Evolutionary conservation across 306 rosid species (phyloP), one percentile per base, ranked within the genome.

Genomic region (Dryas octopetala): DNA sequence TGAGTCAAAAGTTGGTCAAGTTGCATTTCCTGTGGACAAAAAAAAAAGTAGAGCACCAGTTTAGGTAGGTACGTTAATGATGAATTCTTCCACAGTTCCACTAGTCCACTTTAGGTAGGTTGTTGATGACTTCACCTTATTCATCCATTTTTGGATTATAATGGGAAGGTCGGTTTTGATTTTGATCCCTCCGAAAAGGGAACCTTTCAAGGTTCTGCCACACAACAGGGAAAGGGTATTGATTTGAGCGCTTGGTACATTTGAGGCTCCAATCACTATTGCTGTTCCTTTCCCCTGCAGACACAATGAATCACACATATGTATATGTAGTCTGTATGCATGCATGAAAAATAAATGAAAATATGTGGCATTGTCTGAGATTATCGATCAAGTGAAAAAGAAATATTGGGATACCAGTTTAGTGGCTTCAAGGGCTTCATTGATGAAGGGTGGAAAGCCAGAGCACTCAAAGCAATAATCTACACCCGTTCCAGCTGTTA

Each of bases 401-500:
- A 23, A 23, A 23, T 23, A 23, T 23, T 23, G 38, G 19, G 51
- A 64, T 82, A 87, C 93, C 76, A 72, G 0, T 80, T 89, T 85
- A 16, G 91, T 81, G 80, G 91, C 82, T 67, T 77, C 83, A 5
- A 89, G n/a, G 4, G 88, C 75, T 76, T 87, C 60, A 63, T 74
- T 77, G 64, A 85, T 60, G 28, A 85, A 66, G 67, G 82, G 59
- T 3, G 80, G 14, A 38, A 79, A 68, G 38, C 91, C 88, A 12
- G 85, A 83, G 83, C 91, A 83, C 58, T 89, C 88, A 55, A 85
- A 72, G 65, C 82, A 85, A 58, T 80, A 88, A 75, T 90, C 92
- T 23, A 86, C 96, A 57, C 90, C 92, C 73, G 58, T n/a, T 77
- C 90, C 96, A 74, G 71, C 83, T 44, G 78, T 86, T 0, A 78